Conservation (phyloP, 768 basidiomycete species). For the Psilocybe sp. region DNA sequence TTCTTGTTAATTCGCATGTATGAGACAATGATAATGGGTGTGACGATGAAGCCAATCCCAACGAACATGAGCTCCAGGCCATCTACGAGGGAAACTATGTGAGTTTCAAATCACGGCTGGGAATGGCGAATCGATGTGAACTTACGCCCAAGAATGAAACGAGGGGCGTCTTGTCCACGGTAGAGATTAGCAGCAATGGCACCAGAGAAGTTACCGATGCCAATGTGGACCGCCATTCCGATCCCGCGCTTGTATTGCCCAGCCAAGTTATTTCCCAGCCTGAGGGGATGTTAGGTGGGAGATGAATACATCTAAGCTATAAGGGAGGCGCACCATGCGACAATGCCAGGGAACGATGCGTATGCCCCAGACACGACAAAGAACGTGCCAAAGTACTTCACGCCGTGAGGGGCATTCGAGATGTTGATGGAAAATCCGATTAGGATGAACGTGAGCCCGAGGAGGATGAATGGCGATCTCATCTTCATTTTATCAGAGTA, state of each 20-base stretch:
- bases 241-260: constrained; percentile 72
- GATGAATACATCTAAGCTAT: background rate
- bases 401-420: constrained; percentile 44
- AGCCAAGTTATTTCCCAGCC: constrained; percentile 63
- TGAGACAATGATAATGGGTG: constrained; percentile 44
- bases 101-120: background rate
- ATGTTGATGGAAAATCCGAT: constrained; percentile 68
- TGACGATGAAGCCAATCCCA: constrained; percentile 54
- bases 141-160: constrained; percentile 63
- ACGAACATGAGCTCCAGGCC: constrained; percentile 67
- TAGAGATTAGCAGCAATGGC: constrained; percentile 66
- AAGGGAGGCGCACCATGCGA: constrained; percentile 50
- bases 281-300: constrained; percentile 17
- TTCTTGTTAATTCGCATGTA: constrained; percentile 57
- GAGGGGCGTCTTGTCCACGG: constrained; percentile 53
- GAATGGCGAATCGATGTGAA: constrained; percentile 8
- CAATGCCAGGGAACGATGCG: constrained; percentile 54
- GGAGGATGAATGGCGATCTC: constrained; percentile 58
- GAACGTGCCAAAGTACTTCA: constrained; percentile 74
- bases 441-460: constrained; percentile 45
- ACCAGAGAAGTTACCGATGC: constrained; percentile 63
- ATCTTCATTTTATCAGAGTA: constrained; percentile 55
- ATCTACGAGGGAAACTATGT: constrained; percentile 32
- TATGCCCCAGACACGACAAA: constrained; percentile 66
- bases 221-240: constrained; percentile 68